Conservation (phyloP, 352 stramenopile genomes). For the Achlya hypogyna region DNA sequence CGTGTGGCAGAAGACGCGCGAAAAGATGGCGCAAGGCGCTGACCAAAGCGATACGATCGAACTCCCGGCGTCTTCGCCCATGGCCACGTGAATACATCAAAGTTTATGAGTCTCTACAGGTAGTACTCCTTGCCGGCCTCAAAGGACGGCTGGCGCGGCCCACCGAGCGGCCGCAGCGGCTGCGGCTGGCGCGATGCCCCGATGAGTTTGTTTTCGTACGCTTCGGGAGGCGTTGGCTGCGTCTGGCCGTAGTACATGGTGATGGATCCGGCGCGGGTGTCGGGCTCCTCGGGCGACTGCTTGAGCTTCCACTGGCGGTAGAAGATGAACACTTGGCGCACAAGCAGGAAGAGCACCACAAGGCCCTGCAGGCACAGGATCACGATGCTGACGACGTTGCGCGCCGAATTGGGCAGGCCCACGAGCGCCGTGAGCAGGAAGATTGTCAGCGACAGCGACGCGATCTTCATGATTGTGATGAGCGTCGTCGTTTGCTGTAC, state of each 20-base stretch:
- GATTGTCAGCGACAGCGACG: constrained; percentile 67
- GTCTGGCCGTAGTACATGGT: constrained; percentile 1
- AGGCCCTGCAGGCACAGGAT: constrained; percentile 75
- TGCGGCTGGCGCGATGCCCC: neutral
- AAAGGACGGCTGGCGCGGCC: neutral
- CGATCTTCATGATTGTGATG: constrained; percentile 87
- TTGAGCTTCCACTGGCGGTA: constrained; percentile 79
- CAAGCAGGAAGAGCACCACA: constrained; percentile 70
- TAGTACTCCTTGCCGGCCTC: constrained; percentile 2
- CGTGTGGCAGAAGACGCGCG: constrained; percentile 7
- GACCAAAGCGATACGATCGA: constrained; percentile 14
- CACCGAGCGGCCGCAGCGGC: neutral
- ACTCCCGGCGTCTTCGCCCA: neutral
- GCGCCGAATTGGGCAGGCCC: constrained; percentile 60
- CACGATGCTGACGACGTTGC: constrained; percentile 64
- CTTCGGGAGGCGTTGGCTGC: neutral
- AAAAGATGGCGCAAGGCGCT: neutral
- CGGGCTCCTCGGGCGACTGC: constrained; percentile 1
- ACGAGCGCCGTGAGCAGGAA: constrained; percentile 70
- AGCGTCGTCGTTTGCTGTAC: constrained; percentile 81
- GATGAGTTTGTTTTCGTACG: neutral
- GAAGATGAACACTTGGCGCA: constrained; percentile 81
- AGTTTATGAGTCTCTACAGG: neutral
- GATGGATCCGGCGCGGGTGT: neutral
- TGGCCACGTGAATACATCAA: too few relatives aligned